Evolutionary conservation across 768 basidiomycete species (phyloP).

Genomic region (Tulasnella calospora): DNA sequence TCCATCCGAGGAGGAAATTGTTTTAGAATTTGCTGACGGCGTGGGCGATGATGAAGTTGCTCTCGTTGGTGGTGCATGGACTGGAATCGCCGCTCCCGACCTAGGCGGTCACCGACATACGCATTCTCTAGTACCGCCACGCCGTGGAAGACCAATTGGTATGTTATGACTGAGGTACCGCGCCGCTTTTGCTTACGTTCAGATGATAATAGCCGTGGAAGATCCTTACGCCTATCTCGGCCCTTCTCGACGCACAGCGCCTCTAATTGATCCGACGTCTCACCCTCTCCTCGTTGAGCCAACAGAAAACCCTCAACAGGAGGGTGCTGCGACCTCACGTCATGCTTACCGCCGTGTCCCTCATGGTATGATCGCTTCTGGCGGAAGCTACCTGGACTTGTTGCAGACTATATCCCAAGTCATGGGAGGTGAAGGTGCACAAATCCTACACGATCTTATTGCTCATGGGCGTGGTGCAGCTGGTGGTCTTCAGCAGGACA

Average conservation of each 20-base stretch:
- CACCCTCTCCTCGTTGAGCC: constrained; percentile 76
- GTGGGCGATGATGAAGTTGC: constrained; percentile 28
- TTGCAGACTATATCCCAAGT: constrained; percentile 75
- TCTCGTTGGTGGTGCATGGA: constrained; percentile 44
- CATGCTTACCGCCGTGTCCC: constrained; percentile 48
- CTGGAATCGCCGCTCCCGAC: constrained; percentile 31
- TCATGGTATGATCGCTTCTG: constrained; percentile 45
- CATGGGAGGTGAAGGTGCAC: constrained; percentile 73
- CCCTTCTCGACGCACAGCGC: constrained; percentile 10
- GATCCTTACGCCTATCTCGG: neutral
- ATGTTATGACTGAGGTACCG: neutral
- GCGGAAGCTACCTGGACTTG: constrained; percentile 48
- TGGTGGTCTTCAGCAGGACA: constrained; percentile 73
- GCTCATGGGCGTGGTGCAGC: constrained; percentile 51
- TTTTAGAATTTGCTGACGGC: constrained; percentile 33
- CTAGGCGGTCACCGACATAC: constrained; percentile 38
- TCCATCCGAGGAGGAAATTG: constrained; percentile 35
- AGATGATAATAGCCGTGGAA: neutral
- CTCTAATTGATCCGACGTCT: constrained; percentile 45
- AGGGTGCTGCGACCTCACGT: constrained; percentile 42
- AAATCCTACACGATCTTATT: constrained; percentile 79
- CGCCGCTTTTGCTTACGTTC: neutral
- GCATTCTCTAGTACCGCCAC: neutral
- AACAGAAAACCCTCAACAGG: constrained; percentile 39
- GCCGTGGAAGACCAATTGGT: neutral